Base-by-base conservation (phyloP, 2,329 filamentous ascomycete genomes). In the Fusarium torulosum region DNA sequence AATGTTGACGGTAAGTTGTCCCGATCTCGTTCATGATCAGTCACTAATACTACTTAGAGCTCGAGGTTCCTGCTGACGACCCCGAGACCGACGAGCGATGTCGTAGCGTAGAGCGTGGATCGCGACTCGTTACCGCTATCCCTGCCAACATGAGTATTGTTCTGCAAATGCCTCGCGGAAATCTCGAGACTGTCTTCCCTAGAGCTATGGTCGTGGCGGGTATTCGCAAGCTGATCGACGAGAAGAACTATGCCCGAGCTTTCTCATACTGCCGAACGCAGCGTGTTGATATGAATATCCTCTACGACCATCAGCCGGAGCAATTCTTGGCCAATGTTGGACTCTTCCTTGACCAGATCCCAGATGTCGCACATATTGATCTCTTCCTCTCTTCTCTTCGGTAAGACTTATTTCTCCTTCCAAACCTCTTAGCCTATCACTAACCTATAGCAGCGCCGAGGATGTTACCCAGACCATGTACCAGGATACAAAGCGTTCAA, bases 401-500 rank as follows among this genome's bases (percentile, higher is more conserved):
- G 91, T 92, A 83, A 71, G 85, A 25, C 23, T 19, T 19, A 6
- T n/a, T 17, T 10, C 6, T 8, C 23, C 8, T 59, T 4, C 6
- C 21, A 29, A 10, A 3, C 3, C 7, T 2, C 33, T 11, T n/a
- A 50, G 25, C 7, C 17, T n/a, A 8, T 23, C 11, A 19, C 21
- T 72, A 81, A 73, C 80, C 66, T 73, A 71, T 50, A 37, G 50
- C 58, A 89, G 91, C 57, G 91, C 97, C 50, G 96, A 99, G 76
- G 93, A 99, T 77, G 96, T 99, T 21, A 92, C 94, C 0, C 86
- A 95, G 77, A 96, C 93, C 0, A 94, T 98, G 85, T 99, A 98
- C 77, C 91, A 91, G 72, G 91, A 98, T 75, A 98, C 94, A 0
- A 86, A 91, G 63, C 87, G 67, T 61, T 54, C 71, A 70, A 77